Percentiles rank a stretch among this genome's conserved stretches.
Evolutionary conservation across 2,329 filamentous ascomycete species (phyloP).

Genomic region (Cercospora nicotianae): DNA sequence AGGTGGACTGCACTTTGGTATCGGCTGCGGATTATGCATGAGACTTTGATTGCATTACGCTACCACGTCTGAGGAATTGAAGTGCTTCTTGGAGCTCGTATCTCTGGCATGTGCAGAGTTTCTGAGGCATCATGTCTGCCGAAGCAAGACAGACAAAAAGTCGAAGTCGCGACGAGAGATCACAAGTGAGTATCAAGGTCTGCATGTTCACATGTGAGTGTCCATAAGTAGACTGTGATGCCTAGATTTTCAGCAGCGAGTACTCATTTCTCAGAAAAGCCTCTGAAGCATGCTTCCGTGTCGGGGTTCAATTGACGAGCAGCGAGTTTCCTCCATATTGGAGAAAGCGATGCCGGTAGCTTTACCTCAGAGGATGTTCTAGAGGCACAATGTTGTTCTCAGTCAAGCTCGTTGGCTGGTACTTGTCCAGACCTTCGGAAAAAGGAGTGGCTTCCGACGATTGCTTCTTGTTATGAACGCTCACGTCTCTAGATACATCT

Average conservation of each 20-base stretch:
- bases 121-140: not conserved
- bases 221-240: not conserved
- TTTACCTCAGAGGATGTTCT: not conserved
- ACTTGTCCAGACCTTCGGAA: not conserved
- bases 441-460: not conserved
- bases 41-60: not conserved
- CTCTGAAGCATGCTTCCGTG: not conserved
- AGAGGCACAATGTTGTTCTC: not conserved
- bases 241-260: not conserved
- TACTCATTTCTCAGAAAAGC: not conserved
- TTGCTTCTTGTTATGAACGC: not conserved
- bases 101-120: not conserved
- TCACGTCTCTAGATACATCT: constrained; percentile 40
- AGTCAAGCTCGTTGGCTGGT: not conserved
- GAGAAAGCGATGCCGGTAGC: not conserved
- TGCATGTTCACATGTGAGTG: not conserved
- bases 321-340: not conserved
- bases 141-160: not conserved
- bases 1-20: not conserved
- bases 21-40: not conserved
- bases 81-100: not conserved
- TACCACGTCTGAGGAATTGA: not conserved
- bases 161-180: not conserved
- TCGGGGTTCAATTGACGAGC: not conserved
- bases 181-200: not conserved